Evolutionary conservation across 805 yeast species (phyloP).

Genomic region (Suhomyces sp.): DNA sequence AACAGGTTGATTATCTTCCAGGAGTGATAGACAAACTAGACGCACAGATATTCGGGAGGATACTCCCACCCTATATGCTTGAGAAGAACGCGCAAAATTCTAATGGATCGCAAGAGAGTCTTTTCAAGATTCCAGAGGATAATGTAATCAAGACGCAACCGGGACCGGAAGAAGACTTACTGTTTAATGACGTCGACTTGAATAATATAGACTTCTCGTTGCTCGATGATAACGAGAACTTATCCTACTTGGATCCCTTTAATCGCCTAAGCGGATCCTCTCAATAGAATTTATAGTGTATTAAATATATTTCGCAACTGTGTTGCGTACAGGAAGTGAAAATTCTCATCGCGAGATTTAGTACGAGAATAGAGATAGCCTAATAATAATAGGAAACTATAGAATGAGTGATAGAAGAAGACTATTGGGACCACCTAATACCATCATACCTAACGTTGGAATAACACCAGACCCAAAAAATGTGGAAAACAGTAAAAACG

Average conservation of each 20-base stretch:
- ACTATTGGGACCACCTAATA: constrained; percentile 76
- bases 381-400: not conserved
- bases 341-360: constrained; percentile 4
- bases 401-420: constrained; percentile 68
- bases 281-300: constrained; percentile 1
- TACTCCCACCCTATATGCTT: constrained; percentile 82
- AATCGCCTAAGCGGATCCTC: constrained; percentile 5
- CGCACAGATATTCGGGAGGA: constrained; percentile 78
- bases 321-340: constrained; percentile 2
- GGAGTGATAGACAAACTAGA: constrained; percentile 85
- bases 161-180: not conserved
- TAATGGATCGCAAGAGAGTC: not conserved
- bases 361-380: not conserved
- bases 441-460: constrained; percentile 35
- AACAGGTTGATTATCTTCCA: constrained; percentile 52
- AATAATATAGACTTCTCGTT: constrained; percentile 17
- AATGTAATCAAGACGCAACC: not conserved
- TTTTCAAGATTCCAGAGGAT: not conserved
- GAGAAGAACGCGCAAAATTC: constrained; percentile 19
- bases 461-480: constrained; percentile 9
- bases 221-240: constrained; percentile 15
- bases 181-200: constrained; percentile 13
- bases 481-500: not conserved
- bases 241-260: constrained; percentile 27
- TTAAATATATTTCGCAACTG: not conserved